phyloP scores from a whole-genome alignment of 805 yeast genomes.

The Cyberlindnera meyerae region DNA sequence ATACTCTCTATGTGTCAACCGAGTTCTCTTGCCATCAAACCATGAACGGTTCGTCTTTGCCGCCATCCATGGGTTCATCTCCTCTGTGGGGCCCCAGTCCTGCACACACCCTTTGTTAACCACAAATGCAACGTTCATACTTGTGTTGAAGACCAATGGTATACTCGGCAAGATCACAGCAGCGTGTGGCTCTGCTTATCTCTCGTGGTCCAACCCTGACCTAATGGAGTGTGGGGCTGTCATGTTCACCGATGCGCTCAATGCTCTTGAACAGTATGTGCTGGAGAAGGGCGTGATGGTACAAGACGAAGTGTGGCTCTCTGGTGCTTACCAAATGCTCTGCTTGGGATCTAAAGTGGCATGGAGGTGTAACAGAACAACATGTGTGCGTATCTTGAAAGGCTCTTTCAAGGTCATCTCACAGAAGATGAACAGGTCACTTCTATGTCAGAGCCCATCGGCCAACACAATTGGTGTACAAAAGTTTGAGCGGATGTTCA shows the following conservation, averaged over 20 bases:
- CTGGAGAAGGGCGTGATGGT: neutral
- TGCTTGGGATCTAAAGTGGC: conserved; percentile 36
- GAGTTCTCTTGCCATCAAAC: conserved; percentile 1
- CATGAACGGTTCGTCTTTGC: conserved; percentile 21
- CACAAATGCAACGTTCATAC: conserved; percentile 37
- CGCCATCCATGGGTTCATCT: conserved; percentile 37
- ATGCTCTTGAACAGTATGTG: conserved; percentile 10
- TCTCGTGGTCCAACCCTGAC: conserved; percentile 30
- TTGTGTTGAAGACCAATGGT: conserved; percentile 28
- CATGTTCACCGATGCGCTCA: conserved; percentile 24
- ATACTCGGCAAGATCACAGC: conserved; percentile 31
- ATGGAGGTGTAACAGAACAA: conserved; percentile 16
- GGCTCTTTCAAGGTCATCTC: conserved; percentile 34
- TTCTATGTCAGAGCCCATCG: too few species aligned
- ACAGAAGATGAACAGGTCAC: conserved; percentile 23
- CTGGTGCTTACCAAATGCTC: conserved; percentile 35
- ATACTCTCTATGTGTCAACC: too few species aligned
- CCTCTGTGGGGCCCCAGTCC: conserved; percentile 38
- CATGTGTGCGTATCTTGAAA: conserved; percentile 26
- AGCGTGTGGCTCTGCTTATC: conserved; percentile 38
- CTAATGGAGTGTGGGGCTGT: conserved; percentile 23
- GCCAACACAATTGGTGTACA: too few species aligned
- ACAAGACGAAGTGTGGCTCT: conserved; percentile 32
- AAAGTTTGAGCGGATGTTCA: conserved; percentile 33
- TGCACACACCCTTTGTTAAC: conserved; percentile 36